Evolutionary conservation across 495 filamentous ascomycete species (phyloP).

Genomic region (Xylaria nigripes): DNA sequence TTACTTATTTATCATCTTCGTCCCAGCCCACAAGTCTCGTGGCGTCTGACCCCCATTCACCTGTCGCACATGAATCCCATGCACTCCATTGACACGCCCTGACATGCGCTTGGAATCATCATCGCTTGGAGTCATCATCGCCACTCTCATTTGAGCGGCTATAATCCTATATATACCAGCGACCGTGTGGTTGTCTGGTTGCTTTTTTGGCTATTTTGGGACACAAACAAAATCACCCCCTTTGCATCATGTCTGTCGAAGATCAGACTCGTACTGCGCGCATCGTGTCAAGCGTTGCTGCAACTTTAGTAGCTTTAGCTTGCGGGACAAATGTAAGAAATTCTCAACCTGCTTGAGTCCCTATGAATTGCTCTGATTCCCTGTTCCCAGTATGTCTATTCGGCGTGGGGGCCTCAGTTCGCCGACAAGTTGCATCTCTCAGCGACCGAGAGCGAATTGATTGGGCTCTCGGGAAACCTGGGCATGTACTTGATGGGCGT

Average conservation of each 20-base stretch:
- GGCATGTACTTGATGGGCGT: constrained; percentile 93
- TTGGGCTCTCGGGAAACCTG: constrained; percentile 85
- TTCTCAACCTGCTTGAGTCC: neutral
- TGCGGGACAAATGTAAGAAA: constrained; percentile 83
- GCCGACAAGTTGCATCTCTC: constrained; percentile 76
- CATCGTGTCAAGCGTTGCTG: constrained; percentile 73
- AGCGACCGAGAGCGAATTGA: constrained; percentile 82
- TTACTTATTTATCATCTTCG: too few species aligned
- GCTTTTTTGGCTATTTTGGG: neutral
- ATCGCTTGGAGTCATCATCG: too few species aligned
- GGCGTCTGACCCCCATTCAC: too few species aligned
- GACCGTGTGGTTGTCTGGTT: neutral
- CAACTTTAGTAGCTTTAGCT: constrained; percentile 75
- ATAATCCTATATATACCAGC: too few species aligned
- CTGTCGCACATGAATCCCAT: too few species aligned
- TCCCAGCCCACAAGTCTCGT: too few species aligned
- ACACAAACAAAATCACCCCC: neutral
- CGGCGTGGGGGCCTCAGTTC: constrained; percentile 95
- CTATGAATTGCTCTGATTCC: constrained; percentile 2
- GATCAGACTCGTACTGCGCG: constrained; percentile 45
- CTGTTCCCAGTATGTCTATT: constrained; percentile 78
- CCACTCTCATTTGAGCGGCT: too few species aligned
- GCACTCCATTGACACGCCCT: too few species aligned
- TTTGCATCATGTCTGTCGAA: constrained; percentile 28
- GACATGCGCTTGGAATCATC: too few species aligned